phyloP scores from a whole-genome alignment of 306 rosid genomes.

The Gastrolobium bilobum region DNA sequence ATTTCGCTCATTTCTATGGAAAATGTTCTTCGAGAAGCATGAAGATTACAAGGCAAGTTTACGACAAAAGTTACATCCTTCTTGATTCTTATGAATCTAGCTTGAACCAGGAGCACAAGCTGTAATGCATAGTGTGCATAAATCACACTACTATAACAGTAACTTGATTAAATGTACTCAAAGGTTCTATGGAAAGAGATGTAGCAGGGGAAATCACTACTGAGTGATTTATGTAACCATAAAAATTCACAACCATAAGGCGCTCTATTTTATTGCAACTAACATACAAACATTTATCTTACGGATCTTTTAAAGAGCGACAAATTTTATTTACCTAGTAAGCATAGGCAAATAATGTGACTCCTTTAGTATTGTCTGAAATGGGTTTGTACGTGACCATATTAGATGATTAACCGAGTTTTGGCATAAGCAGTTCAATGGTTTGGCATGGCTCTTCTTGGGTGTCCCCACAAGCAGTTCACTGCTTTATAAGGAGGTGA shows the following conservation, averaged over 20 bases:
- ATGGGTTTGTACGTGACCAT: constrained; percentile 1
- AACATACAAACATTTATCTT: constrained; percentile 11
- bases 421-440: constrained; percentile 74
- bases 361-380: not conserved
- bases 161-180: not conserved
- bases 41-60: constrained; percentile 83
- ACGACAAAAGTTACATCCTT: not conserved
- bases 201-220: not conserved
- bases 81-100: not conserved
- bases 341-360: not conserved
- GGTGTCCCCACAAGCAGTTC: constrained; percentile 99
- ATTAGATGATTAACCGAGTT: constrained; percentile 35
- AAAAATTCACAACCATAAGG: not conserved
- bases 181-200: no score
- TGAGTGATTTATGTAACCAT: not conserved
- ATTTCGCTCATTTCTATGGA: constrained; percentile 93
- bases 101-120: constrained; percentile 1
- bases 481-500: constrained; percentile 96
- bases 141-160: not conserved
- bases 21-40: constrained; percentile 95
- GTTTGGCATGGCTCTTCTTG: constrained; percentile 99
- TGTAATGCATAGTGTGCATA: not conserved
- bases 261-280: constrained; percentile 24
- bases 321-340: not conserved
- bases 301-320: not conserved